phyloP scores from a whole-genome alignment of 768 basidiomycete species.

The Boletus sensibilis region DNA sequence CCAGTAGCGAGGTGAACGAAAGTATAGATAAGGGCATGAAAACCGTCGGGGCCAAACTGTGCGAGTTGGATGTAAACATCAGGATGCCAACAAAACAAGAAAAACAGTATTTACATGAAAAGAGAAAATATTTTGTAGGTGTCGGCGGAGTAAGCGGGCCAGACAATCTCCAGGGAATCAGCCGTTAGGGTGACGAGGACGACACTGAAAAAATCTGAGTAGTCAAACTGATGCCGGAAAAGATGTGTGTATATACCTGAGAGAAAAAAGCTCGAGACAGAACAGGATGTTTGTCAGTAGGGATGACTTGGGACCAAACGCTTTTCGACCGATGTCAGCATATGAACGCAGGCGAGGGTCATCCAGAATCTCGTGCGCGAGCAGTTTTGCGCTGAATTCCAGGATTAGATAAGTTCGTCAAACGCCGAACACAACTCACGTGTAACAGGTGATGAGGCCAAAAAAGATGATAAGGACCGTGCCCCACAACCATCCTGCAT shows the following conservation, averaged over 20 bases:
- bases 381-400: constrained; percentile 71
- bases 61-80: constrained; percentile 3
- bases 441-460: constrained; percentile 82
- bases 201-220: constrained; percentile 48
- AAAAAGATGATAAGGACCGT: constrained; percentile 72
- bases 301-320: constrained; percentile 75
- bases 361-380: constrained; percentile 70
- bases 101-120: constrained; percentile 51
- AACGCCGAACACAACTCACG: constrained; percentile 49
- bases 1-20: constrained; percentile 85
- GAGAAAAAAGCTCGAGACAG: constrained; percentile 82
- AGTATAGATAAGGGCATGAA: constrained; percentile 84
- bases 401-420: constrained; percentile 3
- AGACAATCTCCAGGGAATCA: constrained; percentile 75
- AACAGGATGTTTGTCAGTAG: constrained; percentile 70
- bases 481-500: constrained; percentile 86
- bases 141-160: constrained; percentile 63
- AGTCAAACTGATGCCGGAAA: background rate
- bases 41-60: constrained; percentile 77
- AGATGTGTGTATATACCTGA: constrained; percentile 49
- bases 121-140: constrained; percentile 77
- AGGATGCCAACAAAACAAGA: background rate
- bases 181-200: constrained; percentile 87
- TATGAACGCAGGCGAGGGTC: constrained; percentile 78
- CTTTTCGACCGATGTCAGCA: constrained; percentile 85